A percentile compares a stretch with the other conserved stretches of the same genome.
phyloP scores from a whole-genome alignment of 352 stramenopile genomes.

The Phytophthora fragariae region DNA sequence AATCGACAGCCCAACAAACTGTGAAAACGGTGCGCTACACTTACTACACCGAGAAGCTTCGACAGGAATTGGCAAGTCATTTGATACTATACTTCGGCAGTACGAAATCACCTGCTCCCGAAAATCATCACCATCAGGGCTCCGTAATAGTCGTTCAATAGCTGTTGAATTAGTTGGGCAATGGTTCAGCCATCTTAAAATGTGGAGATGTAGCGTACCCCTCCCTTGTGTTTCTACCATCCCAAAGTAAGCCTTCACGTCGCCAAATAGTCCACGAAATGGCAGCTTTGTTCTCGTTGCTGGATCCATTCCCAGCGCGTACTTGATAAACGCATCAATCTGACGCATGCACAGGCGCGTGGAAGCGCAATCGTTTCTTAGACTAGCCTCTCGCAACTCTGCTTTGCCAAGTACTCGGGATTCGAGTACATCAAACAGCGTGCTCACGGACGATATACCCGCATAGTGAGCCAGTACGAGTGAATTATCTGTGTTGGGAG shows the following conservation, averaged over 20 bases:
- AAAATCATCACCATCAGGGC: background rate
- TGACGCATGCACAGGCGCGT: too few species aligned
- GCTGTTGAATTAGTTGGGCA: too few species aligned
- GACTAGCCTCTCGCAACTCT: too few species aligned
- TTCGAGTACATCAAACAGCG: slow-evolving; percentile 8
- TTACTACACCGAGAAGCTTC: background rate
- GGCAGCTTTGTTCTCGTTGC: background rate
- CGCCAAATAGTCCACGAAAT: too few species aligned
- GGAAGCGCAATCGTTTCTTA: too few species aligned
- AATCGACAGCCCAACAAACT: slow-evolving; percentile 1
- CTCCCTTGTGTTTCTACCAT: too few species aligned
- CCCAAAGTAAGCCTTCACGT: too few species aligned
- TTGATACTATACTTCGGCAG: background rate
- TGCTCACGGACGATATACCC: slow-evolving; percentile 2
- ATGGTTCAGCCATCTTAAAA: too few species aligned
- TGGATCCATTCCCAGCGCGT: slow-evolving; percentile 4
- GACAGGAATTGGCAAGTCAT: background rate
- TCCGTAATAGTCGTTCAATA: background rate
- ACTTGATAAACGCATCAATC: too few species aligned
- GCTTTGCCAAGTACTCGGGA: too few species aligned
- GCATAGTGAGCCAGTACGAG: slow-evolving; percentile 4
- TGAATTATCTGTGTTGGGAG: slow-evolving; percentile 3
- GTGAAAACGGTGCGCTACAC: background rate
- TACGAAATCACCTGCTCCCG: background rate
- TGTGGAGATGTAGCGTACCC: too few species aligned